Evolutionary conservation across 495 filamentous ascomycete genomes (phyloP), one percentile per base, ranked within the genome.

Genomic region (Penicillium steckii): DNA sequence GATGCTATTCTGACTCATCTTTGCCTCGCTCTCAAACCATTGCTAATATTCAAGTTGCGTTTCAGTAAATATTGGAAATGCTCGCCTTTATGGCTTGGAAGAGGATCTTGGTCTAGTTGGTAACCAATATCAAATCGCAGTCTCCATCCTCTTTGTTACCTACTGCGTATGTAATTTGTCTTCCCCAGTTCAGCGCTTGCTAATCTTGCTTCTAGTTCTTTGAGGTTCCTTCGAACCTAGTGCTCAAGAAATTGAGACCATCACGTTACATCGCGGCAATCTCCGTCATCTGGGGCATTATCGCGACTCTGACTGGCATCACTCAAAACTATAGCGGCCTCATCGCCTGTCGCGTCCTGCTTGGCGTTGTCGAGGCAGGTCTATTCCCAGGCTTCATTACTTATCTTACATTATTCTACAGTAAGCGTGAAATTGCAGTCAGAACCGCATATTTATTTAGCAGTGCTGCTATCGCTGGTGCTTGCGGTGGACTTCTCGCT

Each of bases 191-290:
- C 33, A 25, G 27, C 15, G 15, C 30, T 26, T 10, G 5, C n/a
- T 47, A 46, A 49, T 44, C 40, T 24, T 12, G 8, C 37, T 37
- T 40, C 25, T 13, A 73, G 72, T 52, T 75, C 18, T 73, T 73
- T 44, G 73, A 78, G 55, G 70, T 76, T 9, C 74, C 74, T 0
- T 74, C 74, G 8, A 97, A 96, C 62, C 76, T 96, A 46, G 66
- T 94, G 8, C 72, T 97, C 44, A 95, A 95, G 67, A 82, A 82
- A 56, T 73, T 96, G 51, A 85, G 86, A 79, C 88, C 89, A 1
- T 83, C 82, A 5, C 79, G 81, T 15, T 91, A 83, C 66, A 82
- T 93, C 50, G 77, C 85, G 4, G 75, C 80, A 25, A 83, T 91
- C 26, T 66, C 77, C 9, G 69, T 80, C 8, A 49, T 71, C 8